These are phyloP conservation scores for Cryptomeria japonica DNA, from an alignment of 75 land plant species.

Conservation along the genomic window DNA sequence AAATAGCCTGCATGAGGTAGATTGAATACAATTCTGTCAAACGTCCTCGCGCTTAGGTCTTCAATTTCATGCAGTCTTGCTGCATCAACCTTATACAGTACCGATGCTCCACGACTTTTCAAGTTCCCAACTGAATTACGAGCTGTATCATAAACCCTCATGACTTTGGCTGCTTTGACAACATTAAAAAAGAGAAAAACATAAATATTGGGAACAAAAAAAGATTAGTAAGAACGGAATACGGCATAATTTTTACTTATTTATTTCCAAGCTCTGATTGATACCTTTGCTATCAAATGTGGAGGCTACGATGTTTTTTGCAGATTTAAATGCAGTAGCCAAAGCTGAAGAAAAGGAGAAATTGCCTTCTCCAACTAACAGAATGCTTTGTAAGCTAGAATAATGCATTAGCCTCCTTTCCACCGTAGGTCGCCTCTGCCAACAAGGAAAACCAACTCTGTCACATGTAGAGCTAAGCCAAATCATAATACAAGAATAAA, in stretches of 20 bases:
- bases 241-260: too few relatives aligned
- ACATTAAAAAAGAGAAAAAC: too few relatives aligned
- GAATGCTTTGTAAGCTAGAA: constrained; percentile 15
- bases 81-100: constrained; percentile 2
- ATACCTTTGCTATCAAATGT: constrained; percentile 21
- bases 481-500: too few relatives aligned
- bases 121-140: background rate
- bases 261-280: too few relatives aligned
- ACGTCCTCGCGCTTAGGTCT: background rate
- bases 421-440: background rate
- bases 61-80: background rate
- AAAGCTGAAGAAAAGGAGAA: constrained; percentile 24
- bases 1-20: constrained; percentile 16
- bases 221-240: too few relatives aligned
- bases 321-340: constrained; percentile 15
- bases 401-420: constrained; percentile 7
- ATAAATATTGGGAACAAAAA: too few relatives aligned
- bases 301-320: constrained; percentile 17
- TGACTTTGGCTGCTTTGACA: background rate
- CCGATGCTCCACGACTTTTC: constrained; percentile 15
- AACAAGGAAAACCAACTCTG: too few relatives aligned
- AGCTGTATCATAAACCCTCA: background rate
- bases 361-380: constrained; percentile 31
- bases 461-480: too few relatives aligned
- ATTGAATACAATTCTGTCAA: constrained; percentile 14